These are phyloP conservation scores for Macrocybe gigantea DNA, from an alignment of 768 basidiomycete species.

Conservation along the genomic window DNA sequence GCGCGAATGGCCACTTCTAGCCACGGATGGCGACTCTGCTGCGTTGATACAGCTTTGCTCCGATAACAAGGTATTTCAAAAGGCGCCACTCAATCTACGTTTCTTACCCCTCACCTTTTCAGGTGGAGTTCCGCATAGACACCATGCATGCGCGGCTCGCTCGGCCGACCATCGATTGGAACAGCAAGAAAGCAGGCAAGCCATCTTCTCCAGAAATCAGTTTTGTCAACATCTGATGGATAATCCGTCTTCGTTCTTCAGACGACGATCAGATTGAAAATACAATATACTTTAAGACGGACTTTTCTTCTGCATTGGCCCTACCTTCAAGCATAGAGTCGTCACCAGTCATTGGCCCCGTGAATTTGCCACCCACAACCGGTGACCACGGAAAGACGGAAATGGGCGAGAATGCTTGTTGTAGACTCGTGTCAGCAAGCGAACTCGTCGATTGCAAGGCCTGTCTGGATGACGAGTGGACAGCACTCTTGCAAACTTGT, in stretches of 20 bases:
- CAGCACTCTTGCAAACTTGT: constrained; percentile 19
- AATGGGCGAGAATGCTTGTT: constrained; percentile 42
- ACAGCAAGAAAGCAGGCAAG: constrained; percentile 85
- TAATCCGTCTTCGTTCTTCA: constrained; percentile 17
- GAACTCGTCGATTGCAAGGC: constrained; percentile 37
- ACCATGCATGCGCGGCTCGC: constrained; percentile 51
- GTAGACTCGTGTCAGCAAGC: constrained; percentile 25
- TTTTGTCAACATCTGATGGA: constrained; percentile 3
- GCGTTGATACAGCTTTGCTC: constrained; percentile 79
- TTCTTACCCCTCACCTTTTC: constrained; percentile 3
- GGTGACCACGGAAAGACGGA: constrained; percentile 37
- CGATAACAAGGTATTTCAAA: constrained; percentile 52
- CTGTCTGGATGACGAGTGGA: constrained; percentile 40
- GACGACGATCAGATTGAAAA: constrained; percentile 87
- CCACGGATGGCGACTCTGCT: constrained; percentile 78
- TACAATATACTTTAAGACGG: constrained; percentile 37
- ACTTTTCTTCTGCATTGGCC: constrained; percentile 19
- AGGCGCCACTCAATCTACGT: neutral
- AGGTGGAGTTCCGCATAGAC: constrained; percentile 76
- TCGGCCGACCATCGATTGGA: constrained; percentile 64
- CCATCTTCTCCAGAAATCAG: constrained; percentile 2
- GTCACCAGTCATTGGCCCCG: constrained; percentile 8
- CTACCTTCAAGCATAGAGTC: constrained; percentile 11
- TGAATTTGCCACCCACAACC: constrained; percentile 12
- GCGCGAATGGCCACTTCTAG: constrained; percentile 75